These are phyloP conservation scores for Arachis stenosperma DNA, from an alignment of 306 rosid species.

Conservation along the genomic window DNA sequence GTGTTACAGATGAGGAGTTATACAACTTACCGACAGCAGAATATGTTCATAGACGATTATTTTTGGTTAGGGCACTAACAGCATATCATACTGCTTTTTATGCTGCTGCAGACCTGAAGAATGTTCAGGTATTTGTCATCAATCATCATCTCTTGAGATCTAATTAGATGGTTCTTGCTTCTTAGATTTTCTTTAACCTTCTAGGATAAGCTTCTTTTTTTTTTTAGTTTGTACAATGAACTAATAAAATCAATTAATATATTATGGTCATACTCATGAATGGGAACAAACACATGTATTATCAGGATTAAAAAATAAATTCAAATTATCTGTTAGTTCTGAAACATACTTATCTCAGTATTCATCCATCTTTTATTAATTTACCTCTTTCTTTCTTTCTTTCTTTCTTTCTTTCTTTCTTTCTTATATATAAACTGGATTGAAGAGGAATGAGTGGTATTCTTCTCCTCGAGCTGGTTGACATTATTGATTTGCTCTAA, in stretches of 20 bases:
- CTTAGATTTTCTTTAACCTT: conserved; percentile 17
- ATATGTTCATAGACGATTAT: conserved; percentile 60
- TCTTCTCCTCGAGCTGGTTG: conserved; percentile 9
- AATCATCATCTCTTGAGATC: conserved; percentile 7
- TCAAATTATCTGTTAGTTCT: neutral
- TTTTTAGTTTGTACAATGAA: conserved; percentile 1
- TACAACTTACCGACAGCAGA: conserved; percentile 94
- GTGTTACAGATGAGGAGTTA: conserved; percentile 83
- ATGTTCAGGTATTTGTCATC: conserved; percentile 65
- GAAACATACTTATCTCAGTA: conserved; percentile 7
- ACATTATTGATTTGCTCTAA: neutral
- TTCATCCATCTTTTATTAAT: neutral
- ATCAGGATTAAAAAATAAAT: neutral
- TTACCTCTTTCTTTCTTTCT: neutral
- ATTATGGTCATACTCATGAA: neutral
- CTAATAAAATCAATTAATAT: conserved; percentile 14
- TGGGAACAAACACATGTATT: neutral
- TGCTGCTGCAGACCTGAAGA: conserved; percentile 80
- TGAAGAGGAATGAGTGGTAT: neutral
- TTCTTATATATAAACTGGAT: neutral
- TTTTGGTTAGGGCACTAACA: conserved; percentile 53
- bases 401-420: no score
- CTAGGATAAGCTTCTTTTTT: conserved; percentile 11
- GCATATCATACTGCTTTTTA: conserved; percentile 80
- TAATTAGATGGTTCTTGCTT: conserved; percentile 24